A percentile compares a stretch with the other conserved stretches of the same genome.
Conservation (phyloP, 257 asterid species). For the Solanum chilense region DNA sequence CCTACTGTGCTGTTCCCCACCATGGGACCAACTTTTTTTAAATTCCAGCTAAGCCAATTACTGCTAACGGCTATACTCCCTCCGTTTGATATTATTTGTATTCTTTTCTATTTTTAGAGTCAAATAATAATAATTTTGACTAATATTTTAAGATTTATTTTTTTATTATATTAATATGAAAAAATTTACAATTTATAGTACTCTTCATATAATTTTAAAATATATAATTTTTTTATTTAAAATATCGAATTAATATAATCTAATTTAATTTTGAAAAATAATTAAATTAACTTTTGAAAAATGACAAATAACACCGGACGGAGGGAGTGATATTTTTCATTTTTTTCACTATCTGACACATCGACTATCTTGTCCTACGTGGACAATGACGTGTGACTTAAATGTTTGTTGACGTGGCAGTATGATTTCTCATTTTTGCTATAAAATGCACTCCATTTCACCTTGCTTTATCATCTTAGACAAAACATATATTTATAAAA, state of each 20-base stretch:
- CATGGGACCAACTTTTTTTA: conserved; percentile 6
- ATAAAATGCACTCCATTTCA: conserved; percentile 23
- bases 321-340: not conserved
- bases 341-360: not conserved
- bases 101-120: rapidly evolving
- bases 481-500: not conserved
- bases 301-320: too few species aligned
- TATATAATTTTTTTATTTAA: too few species aligned
- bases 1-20: conserved; percentile 22
- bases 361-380: conserved; percentile 16
- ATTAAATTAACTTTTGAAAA: rapidly evolving
- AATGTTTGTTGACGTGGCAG: conserved; percentile 21
- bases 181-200: too few species aligned
- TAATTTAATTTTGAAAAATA: too few species aligned
- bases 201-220: too few species aligned
- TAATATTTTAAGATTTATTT: too few species aligned
- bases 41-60: conserved; percentile 26
- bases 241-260: rapidly evolving
- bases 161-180: too few species aligned
- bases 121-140: too few species aligned
- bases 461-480: not conserved
- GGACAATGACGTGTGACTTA: conserved; percentile 3
- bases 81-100: rapidly evolving
- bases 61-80: conserved; percentile 28
- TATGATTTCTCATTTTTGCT: conserved; percentile 26